Conservation (phyloP, 225 moss, liverwort and hornwort species). For the Marchantia paleacea region DNA sequence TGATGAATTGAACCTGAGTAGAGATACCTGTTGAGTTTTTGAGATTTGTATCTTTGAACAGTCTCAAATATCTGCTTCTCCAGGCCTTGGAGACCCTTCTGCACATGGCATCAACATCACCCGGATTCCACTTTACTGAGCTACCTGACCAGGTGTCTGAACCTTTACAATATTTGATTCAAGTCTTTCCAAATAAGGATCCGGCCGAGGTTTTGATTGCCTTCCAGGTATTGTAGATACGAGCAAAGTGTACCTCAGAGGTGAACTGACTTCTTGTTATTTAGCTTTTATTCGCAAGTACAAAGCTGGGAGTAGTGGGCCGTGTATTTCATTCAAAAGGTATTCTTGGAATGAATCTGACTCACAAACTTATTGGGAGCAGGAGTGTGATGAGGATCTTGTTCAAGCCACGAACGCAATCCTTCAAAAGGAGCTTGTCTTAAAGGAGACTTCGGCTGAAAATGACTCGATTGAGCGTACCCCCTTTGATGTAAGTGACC, state of each 20-base stretch:
- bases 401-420: conserved; percentile 26
- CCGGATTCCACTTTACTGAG: conserved; percentile 34
- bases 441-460: neutral
- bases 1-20: neutral
- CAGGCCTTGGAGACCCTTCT: conserved; percentile 53
- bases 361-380: neutral
- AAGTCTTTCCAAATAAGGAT: conserved; percentile 32
- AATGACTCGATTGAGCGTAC: neutral
- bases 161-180: conserved; percentile 25
- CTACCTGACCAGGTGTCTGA: conserved; percentile 31
- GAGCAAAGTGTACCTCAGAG: neutral
- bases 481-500: conserved; percentile 5
- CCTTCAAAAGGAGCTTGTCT: conserved; percentile 12
- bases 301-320: neutral
- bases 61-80: neutral
- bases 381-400: conserved; percentile 37
- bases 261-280: neutral
- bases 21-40: neutral
- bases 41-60: neutral
- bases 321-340: neutral
- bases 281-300: neutral
- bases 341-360: neutral
- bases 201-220: conserved; percentile 34
- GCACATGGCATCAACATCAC: conserved; percentile 53
- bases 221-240: conserved; percentile 32